phyloP scores from a whole-genome alignment of 768 basidiomycete species.

The Phlegmacium glaucopus region DNA sequence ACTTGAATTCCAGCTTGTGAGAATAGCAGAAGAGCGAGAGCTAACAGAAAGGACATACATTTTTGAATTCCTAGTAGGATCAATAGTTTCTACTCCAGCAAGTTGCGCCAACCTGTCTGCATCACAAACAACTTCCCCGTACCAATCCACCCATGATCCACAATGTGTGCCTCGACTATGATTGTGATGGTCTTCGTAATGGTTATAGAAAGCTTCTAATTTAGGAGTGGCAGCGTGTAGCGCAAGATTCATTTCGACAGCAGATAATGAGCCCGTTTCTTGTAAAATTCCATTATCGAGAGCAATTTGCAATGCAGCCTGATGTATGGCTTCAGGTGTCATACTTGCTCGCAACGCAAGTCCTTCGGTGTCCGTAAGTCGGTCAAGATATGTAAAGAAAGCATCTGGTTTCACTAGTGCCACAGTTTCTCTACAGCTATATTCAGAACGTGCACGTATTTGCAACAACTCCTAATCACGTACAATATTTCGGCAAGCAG shows the following conservation, averaged over 20 bases:
- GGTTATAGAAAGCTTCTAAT: constrained; percentile 80
- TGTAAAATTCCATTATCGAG: constrained; percentile 44
- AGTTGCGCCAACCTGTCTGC: constrained; percentile 54
- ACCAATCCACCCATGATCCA: constrained; percentile 84
- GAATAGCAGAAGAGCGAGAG: background rate
- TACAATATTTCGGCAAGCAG: constrained; percentile 64
- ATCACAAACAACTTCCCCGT: constrained; percentile 70
- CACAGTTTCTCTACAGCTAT: constrained; percentile 67
- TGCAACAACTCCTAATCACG: constrained; percentile 22
- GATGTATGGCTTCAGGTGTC: constrained; percentile 50
- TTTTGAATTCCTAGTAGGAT: constrained; percentile 25
- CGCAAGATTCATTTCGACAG: constrained; percentile 69
- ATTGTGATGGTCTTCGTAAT: constrained; percentile 46
- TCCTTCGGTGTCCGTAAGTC: constrained; percentile 51
- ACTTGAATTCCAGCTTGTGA: constrained; percentile 5
- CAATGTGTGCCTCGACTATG: constrained; percentile 36
- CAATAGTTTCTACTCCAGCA: constrained; percentile 47
- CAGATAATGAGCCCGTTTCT: constrained; percentile 46
- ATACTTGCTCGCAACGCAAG: constrained; percentile 30
- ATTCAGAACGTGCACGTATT: background rate
- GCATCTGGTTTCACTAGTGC: constrained; percentile 64
- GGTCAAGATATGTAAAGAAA: constrained; percentile 76
- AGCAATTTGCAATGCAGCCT: constrained; percentile 50
- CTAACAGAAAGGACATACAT: constrained; percentile 22
- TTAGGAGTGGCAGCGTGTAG: constrained; percentile 78